phyloP scores from a whole-genome alignment of 805 yeast genomes.

The Lachancea cidri region DNA sequence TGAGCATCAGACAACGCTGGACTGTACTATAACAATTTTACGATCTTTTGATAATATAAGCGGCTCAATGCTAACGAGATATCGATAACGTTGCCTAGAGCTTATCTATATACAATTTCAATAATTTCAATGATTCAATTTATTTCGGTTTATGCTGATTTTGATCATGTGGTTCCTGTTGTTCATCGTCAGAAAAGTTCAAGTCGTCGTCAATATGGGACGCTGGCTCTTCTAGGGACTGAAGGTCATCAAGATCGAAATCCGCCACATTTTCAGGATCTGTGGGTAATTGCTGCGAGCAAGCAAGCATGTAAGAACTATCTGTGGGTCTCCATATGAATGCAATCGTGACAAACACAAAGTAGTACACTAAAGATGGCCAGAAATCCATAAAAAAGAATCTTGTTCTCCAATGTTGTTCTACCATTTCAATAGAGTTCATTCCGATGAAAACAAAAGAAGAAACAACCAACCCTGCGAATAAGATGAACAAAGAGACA shows the following conservation, averaged over 20 bases:
- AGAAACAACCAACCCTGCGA: constrained; percentile 66
- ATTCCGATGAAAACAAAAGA: constrained; percentile 68
- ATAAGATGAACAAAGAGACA: constrained; percentile 60
- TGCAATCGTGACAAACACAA: constrained; percentile 77
- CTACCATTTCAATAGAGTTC: constrained; percentile 70
- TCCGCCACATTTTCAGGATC: constrained; percentile 68
- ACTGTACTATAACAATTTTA: background rate
- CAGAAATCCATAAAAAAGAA: constrained; percentile 89
- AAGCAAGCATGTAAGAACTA: constrained; percentile 90
- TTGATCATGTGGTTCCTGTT: background rate
- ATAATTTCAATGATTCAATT: background rate
- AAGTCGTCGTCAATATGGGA: constrained; percentile 20
- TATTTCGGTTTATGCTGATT: background rate
- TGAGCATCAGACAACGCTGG: background rate
- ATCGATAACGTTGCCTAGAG: background rate
- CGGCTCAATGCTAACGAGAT: background rate
- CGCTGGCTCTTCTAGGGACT: constrained; percentile 36
- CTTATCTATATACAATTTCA: background rate
- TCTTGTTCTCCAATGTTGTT: constrained; percentile 86
- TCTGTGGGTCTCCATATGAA: constrained; percentile 97
- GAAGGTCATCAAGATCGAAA: constrained; percentile 55
- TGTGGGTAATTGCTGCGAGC: constrained; percentile 86
- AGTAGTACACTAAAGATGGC: constrained; percentile 85
- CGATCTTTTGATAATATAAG: background rate
- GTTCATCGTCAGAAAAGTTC: constrained; percentile 30